Evolutionary conservation across 305 asterid genomes (phyloP).

Genomic region (Rubia balearica): DNA sequence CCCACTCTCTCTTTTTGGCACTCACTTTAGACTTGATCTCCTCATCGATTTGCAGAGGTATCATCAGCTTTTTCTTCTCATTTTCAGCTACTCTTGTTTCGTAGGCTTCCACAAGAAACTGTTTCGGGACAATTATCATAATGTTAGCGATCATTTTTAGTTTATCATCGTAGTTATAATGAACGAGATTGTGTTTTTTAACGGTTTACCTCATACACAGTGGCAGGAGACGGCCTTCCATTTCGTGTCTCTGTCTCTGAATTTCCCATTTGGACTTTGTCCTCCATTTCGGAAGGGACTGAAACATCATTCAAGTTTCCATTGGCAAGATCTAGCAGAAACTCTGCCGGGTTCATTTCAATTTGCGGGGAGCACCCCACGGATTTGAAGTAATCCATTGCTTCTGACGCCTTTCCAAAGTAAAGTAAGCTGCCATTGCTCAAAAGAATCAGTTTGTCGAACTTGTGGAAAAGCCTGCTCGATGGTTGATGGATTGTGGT

Average conservation of each 20-base stretch:
- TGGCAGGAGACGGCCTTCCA: slow-evolving; percentile 59
- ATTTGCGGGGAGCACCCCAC: slow-evolving; percentile 83
- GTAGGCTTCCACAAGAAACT: slow-evolving; percentile 92
- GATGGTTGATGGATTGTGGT: slow-evolving; percentile 99
- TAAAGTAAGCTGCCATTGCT: slow-evolving; percentile 88
- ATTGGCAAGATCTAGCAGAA: slow-evolving; percentile 88
- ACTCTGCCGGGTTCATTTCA: slow-evolving; percentile 98
- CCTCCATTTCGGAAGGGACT: slow-evolving; percentile 79
- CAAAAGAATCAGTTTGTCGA: slow-evolving; percentile 78
- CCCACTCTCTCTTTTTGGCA: slow-evolving; percentile 78
- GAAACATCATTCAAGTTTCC: slow-evolving; percentile 82
- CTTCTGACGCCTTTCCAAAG: slow-evolving; percentile 83
- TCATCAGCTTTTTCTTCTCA: slow-evolving; percentile 50
- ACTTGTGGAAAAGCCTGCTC: slow-evolving; percentile 87
- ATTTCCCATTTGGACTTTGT: slow-evolving; percentile 63
- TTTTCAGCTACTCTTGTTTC: slow-evolving; percentile 69
- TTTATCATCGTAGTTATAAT: neutral
- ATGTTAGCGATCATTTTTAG: neutral
- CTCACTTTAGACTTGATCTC: slow-evolving; percentile 46
- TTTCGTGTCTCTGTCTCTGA: slow-evolving; percentile 40
- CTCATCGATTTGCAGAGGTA: slow-evolving; percentile 52
- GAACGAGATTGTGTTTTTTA: neutral
- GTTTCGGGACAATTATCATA: slow-evolving; percentile 16
- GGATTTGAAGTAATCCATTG: slow-evolving; percentile 64
- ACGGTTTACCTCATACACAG: slow-evolving; percentile 50